These are phyloP conservation scores for Mesostigma viride DNA, from an alignment of 139 green algal genomes.

Conservation along the genomic window DNA sequence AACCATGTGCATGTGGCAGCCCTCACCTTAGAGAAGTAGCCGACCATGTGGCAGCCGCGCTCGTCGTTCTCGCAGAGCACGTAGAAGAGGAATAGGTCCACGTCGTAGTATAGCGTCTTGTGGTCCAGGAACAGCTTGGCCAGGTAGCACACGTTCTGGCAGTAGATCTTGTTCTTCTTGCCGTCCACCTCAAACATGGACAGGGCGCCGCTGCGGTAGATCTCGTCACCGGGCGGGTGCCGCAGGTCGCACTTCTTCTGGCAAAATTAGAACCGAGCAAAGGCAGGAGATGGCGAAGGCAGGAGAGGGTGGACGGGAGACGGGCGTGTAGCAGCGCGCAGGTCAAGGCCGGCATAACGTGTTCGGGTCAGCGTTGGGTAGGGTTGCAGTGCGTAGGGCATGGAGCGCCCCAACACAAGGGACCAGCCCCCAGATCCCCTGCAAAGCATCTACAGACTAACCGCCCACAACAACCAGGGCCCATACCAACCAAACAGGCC, in stretches of 20 bases:
- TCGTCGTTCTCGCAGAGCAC: constrained; percentile 93
- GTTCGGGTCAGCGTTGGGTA: too few species aligned
- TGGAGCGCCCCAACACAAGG: too few species aligned
- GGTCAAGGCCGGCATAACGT: too few species aligned
- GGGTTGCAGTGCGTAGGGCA: too few species aligned
- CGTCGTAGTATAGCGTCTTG: constrained; percentile 98
- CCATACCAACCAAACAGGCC: too few species aligned
- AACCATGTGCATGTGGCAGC: too few species aligned
- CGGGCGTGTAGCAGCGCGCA: too few species aligned
- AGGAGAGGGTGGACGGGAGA: too few species aligned
- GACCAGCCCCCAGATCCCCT: too few species aligned
- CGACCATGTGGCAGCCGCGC: constrained; percentile 88
- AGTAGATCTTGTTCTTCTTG: constrained; percentile 81
- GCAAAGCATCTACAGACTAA: too few species aligned
- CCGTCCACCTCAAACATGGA: constrained; percentile 67
- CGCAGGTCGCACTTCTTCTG: constrained; percentile 66
- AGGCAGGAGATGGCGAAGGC: not conserved
- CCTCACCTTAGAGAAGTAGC: constrained; percentile 71
- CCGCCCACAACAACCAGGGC: too few species aligned
- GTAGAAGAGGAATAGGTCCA: constrained; percentile 99
- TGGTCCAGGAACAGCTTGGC: constrained; percentile 99
- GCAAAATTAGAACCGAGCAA: constrained; percentile 2
- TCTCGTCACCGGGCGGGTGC: constrained; percentile 94
- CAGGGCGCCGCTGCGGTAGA: constrained; percentile 63
- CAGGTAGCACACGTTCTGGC: constrained; percentile 96